Conservation (phyloP, 371 early-diverging fungal genomes). For the Enterospora canceri region DNA sequence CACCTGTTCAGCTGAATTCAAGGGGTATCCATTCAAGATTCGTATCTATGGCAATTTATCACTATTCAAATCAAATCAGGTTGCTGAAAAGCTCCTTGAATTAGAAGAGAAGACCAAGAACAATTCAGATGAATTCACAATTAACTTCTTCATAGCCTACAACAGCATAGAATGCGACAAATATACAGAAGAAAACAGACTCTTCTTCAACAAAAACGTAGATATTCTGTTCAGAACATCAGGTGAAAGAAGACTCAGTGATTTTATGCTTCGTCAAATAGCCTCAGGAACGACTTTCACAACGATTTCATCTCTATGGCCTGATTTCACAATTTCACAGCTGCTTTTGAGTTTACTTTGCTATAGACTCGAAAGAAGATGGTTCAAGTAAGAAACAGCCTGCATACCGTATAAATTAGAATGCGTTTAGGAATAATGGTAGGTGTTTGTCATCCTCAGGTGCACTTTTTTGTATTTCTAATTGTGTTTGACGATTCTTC, state of each 20-base stretch:
- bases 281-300: conserved; percentile 27
- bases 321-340: conserved; percentile 41
- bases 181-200: not conserved
- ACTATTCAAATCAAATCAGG: conserved; percentile 60
- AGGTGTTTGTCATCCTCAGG: not conserved
- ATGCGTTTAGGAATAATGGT: not conserved
- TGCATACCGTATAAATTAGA: not conserved
- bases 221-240: conserved; percentile 89
- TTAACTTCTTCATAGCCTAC: conserved; percentile 87
- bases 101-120: conserved; percentile 62
- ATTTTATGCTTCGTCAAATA: conserved; percentile 86
- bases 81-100: conserved; percentile 59
- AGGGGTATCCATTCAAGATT: conserved; percentile 60
- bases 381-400: conserved; percentile 3
- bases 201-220: conserved; percentile 34
- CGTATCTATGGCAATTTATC: conserved; percentile 68
- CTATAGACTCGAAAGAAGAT: conserved; percentile 38
- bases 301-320: conserved; percentile 52
- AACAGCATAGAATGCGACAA: conserved; percentile 77
- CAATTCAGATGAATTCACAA: conserved; percentile 60
- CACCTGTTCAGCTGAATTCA: conserved; percentile 50
- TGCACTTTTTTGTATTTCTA: not conserved
- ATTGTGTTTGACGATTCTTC: not conserved
- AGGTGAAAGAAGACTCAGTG: conserved; percentile 82
- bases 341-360: conserved; percentile 34